Evolutionary conservation across 495 filamentous ascomycete species (phyloP).

Genomic region (Annulohypoxylon bovei): DNA sequence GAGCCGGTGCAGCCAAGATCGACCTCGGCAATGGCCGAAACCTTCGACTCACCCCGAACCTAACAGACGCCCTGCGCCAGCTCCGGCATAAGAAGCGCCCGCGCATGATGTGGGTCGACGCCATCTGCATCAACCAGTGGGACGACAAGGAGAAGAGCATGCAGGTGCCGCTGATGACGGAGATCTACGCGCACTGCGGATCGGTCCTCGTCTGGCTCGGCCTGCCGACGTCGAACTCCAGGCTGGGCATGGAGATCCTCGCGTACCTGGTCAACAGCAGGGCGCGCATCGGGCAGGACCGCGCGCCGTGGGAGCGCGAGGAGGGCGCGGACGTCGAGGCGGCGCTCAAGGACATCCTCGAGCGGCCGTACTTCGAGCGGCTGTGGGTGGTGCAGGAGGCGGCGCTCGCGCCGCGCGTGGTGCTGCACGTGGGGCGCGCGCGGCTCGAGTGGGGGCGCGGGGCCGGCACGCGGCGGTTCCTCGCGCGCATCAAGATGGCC

Average conservation of each 20-base stretch:
- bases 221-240: neutral
- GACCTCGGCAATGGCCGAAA: neutral
- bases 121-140: neutral
- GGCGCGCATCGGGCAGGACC: neutral
- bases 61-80: neutral
- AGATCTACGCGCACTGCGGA: neutral
- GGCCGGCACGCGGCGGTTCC: neutral
- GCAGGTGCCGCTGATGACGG: neutral
- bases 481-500: neutral
- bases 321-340: neutral
- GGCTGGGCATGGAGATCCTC: neutral
- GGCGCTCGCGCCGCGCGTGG: neutral
- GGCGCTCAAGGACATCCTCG: neutral
- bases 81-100: neutral
- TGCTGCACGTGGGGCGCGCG: neutral
- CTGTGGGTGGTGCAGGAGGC: neutral
- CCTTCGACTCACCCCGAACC: neutral
- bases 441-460: neutral
- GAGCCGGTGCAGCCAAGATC: neutral
- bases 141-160: neutral
- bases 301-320: neutral
- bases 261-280: neutral
- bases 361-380: neutral
- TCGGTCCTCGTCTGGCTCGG: neutral
- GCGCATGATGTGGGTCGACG: neutral